Conservation (phyloP, 768 basidiomycete genomes). For the Trametes cubensis region DNA sequence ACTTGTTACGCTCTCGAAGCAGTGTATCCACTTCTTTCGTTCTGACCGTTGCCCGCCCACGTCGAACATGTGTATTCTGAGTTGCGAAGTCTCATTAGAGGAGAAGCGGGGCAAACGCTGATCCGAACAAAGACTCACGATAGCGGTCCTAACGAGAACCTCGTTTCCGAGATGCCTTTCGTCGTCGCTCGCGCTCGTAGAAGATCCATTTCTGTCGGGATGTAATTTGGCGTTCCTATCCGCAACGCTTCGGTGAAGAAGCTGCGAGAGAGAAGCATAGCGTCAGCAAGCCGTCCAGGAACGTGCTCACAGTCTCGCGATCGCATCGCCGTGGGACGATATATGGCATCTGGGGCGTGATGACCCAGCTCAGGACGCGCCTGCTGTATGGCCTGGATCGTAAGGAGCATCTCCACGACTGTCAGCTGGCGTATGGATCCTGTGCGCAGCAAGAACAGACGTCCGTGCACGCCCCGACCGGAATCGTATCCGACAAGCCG, state of each 20-base stretch:
- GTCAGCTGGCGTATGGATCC: too few relatives aligned
- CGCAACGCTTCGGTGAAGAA: constrained; percentile 87
- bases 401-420: too few relatives aligned
- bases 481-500: background rate
- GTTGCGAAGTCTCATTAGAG: background rate
- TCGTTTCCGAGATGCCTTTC: constrained; percentile 88
- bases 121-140: constrained; percentile 31
- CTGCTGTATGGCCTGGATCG: too few relatives aligned
- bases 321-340: too few relatives aligned
- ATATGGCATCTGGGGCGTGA: too few relatives aligned
- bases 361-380: too few relatives aligned
- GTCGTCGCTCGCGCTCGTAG: constrained; percentile 88
- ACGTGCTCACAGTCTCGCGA: too few relatives aligned
- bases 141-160: constrained; percentile 67
- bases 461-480: background rate
- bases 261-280: constrained; percentile 40
- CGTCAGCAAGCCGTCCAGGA: background rate
- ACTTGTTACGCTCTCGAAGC: constrained; percentile 78
- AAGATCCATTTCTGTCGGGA: constrained; percentile 86
- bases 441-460: background rate
- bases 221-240: constrained; percentile 79
- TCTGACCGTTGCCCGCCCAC: constrained; percentile 69
- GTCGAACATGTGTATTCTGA: constrained; percentile 72
- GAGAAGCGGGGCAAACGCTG: background rate
- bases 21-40: constrained; percentile 64